Base-by-base conservation (phyloP, 345 rosid species). In the Bruguiera sexangula region DNA sequence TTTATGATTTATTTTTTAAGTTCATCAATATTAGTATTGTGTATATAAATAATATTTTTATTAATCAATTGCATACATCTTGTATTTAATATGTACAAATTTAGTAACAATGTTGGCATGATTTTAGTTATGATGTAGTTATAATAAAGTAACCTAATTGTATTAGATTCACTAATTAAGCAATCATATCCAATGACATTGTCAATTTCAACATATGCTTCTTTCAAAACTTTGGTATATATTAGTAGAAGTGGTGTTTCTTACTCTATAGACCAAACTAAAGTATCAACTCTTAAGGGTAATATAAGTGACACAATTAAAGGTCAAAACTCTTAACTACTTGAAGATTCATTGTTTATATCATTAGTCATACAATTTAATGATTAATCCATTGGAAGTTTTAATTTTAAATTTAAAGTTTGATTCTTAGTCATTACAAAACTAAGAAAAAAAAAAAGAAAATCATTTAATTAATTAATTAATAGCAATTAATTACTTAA, bases 121-220 rank as follows among this genome's bases (percentile, higher is more conserved):
- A 90, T 83, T 68, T 91, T 91, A 1, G 74, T 82, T 9, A 89
- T 82, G 22, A 89, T 69, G 70, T 83, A 69, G 0, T 69, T 77
- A 6, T 88, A 85, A 50, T 80, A 85, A 2, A 85, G 84, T 34
- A 88, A 85, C 6, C 52, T 61, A 0, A 79, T 43, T 15, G 79
- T 9, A 69, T 90, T 94, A 2, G 79, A 56, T 63, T 88, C 94
- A n/a, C 57, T 71, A 13, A 88, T 56, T 0, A 88, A 63, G 2
- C 75, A 74, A 4, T 76, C 74, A 6, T 46, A 8, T 11, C 86
- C 91, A 0, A 86, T 63, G 6, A 67, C 70, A 9, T 54, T 60
- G 39, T 86, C 84, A 15, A 88, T 80, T 64, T 86, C 91, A 0
- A 30, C 21, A 66, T 73, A 84, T 1, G 90, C 90, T 57, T 79